Conservation (phyloP, 345 rosid genomes). For the Boechera stricta region DNA sequence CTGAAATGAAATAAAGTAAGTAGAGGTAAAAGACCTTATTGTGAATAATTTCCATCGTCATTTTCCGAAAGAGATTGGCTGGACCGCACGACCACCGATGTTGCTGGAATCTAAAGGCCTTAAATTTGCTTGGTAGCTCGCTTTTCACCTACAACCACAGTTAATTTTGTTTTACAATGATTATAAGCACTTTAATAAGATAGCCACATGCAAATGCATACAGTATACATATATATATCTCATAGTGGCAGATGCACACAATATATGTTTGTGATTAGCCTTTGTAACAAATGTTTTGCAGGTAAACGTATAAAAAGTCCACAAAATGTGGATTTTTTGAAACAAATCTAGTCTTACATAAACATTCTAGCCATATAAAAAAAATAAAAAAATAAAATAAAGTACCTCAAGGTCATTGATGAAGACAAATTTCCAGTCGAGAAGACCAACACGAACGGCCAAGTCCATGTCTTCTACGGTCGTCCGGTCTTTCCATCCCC, state of each 20-base stretch:
- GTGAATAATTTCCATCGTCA: constrained; percentile 50
- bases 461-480: constrained; percentile 46
- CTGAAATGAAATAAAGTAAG: background rate
- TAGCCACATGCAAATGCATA: background rate
- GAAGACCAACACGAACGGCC: constrained; percentile 41
- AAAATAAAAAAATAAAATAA: background rate
- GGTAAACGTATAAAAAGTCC: background rate
- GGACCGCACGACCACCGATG: constrained; percentile 74
- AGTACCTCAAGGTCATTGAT: constrained; percentile 82
- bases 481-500: constrained; percentile 96
- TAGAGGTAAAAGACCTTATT: constrained; percentile 49
- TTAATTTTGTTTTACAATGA: background rate
- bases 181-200: background rate
- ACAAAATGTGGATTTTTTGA: background rate
- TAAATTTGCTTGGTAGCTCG: constrained; percentile 41
- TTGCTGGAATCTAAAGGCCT: constrained; percentile 44
- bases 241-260: background rate
- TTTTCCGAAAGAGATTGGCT: constrained; percentile 64
- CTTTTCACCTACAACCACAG: constrained; percentile 49
- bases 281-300: background rate
- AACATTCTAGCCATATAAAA: background rate
- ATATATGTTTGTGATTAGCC: background rate
- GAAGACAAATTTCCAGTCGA: constrained; percentile 88
- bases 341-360: background rate
- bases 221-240: no score